A percentile compares a stretch with the other conserved stretches of the same genome.
Evolutionary conservation across 163 green algal species (phyloP).

Genomic region (Volvox carteri): DNA sequence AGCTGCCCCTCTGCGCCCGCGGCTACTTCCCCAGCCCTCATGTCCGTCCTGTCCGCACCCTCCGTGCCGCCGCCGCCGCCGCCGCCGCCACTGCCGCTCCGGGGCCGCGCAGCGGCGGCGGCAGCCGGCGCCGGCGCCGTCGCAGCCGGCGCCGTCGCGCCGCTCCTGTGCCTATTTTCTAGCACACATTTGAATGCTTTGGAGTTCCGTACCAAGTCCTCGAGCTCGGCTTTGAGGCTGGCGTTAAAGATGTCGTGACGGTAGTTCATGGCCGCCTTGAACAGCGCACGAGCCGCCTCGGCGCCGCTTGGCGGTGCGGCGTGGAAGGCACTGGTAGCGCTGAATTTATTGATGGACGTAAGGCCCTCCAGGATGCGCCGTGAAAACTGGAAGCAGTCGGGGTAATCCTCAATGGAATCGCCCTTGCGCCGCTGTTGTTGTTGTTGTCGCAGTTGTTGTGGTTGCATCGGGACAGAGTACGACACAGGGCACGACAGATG

Average conservation of each 20-base stretch:
- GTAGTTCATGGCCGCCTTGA: conserved; percentile 73
- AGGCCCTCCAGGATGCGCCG: conserved; percentile 61
- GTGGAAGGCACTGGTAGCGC: conserved; percentile 29
- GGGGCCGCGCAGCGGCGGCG: background rate
- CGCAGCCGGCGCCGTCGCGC: background rate
- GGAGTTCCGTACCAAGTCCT: conserved; percentile 56
- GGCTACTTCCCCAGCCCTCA: background rate
- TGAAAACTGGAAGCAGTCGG: conserved; percentile 57
- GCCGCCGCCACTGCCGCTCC: background rate
- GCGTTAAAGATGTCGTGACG: conserved; percentile 55
- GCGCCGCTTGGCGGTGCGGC: background rate
- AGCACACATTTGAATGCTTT: conserved; percentile 67
- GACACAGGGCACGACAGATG: background rate
- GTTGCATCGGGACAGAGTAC: background rate
- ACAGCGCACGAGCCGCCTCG: conserved; percentile 52
- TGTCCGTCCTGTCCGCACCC: background rate
- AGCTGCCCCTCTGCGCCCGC: background rate
- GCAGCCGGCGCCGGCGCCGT: background rate
- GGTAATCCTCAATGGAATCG: conserved; percentile 68
- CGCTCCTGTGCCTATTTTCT: conserved; percentile 40
- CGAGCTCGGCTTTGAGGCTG: conserved; percentile 50
- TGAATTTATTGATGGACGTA: conserved; percentile 63
- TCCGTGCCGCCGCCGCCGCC: background rate
- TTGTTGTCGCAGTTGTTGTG: no score
- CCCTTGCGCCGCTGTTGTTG: conserved; percentile 60